Evolutionary conservation across 2,329 filamentous ascomycete genomes (phyloP).

Genomic region (Grosmannia penicillata): DNA sequence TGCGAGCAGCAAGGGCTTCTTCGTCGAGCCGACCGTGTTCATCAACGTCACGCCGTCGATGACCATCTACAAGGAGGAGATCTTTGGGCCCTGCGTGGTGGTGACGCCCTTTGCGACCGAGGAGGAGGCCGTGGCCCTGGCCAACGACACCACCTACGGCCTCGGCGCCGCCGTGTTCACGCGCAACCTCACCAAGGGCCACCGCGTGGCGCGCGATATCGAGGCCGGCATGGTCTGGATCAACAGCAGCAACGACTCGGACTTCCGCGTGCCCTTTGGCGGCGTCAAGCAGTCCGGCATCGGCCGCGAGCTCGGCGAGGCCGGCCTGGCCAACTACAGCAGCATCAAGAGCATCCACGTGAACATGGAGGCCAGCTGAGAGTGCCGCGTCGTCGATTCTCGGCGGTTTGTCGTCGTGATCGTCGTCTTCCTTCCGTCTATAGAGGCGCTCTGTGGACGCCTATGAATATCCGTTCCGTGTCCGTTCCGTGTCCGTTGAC

Average conservation of each 20-base stretch:
- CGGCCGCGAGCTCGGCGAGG: constrained; percentile 20
- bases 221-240: constrained; percentile 39
- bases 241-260: constrained; percentile 25
- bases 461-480: too few relatives aligned
- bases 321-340: constrained; percentile 18
- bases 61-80: constrained; percentile 21
- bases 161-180: constrained; percentile 45
- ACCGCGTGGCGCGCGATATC: constrained; percentile 33
- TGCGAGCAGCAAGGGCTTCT: constrained; percentile 21
- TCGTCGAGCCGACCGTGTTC: constrained; percentile 20
- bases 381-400: too few relatives aligned
- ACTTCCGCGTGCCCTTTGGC: constrained; percentile 37
- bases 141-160: constrained; percentile 37
- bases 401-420: too few relatives aligned
- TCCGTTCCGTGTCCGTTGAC: too few relatives aligned
- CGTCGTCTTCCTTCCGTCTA: too few relatives aligned
- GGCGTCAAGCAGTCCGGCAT: constrained; percentile 23
- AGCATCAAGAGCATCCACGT: constrained; percentile 20
- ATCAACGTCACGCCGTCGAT: constrained; percentile 20
- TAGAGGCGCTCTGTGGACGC: too few relatives aligned
- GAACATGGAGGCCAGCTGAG: constrained; percentile 16
- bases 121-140: constrained; percentile 21
- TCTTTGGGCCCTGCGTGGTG: constrained; percentile 21
- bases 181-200: constrained; percentile 31
- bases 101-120: constrained; percentile 20